Evolutionary conservation across 2,329 filamentous ascomycete genomes (phyloP).

Genomic region (Exophiala lecanii-corni): DNA sequence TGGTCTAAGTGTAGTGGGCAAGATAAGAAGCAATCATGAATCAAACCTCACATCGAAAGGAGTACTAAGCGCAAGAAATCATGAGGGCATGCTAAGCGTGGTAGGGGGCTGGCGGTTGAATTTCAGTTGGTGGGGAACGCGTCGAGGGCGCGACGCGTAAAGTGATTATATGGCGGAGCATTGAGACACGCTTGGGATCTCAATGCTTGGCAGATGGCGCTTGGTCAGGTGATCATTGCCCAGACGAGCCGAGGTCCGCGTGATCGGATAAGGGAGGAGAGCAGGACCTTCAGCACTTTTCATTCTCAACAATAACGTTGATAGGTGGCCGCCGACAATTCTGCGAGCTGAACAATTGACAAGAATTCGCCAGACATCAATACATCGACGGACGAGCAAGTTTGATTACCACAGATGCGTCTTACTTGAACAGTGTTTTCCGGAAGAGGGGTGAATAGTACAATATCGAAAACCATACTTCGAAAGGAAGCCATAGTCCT

Average conservation of each 20-base stretch:
- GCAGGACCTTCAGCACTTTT: neutral
- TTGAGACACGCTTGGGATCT: neutral
- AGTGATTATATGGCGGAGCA: constrained; percentile 3
- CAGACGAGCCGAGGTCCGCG: neutral
- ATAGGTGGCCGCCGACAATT: no score
- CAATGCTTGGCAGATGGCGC: neutral
- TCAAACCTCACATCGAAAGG: no score
- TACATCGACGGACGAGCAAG: no score
- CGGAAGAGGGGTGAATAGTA: no score
- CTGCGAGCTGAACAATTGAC: no score
- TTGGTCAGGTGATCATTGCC: neutral
- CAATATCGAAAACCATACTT: no score
- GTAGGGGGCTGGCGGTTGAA: neutral
- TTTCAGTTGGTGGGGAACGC: constrained; percentile 4
- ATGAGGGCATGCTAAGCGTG: no score
- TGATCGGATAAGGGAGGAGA: constrained; percentile 1
- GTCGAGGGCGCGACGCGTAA: constrained; percentile 9
- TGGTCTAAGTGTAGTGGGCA: neutral
- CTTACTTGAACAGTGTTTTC: no score
- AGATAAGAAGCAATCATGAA: neutral
- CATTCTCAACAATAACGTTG: no score
- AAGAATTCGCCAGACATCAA: no score
- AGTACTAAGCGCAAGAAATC: no score
- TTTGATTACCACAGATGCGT: no score
- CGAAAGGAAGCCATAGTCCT: neutral